phyloP scores from a whole-genome alignment of 768 basidiomycete species.

The Amanita rubescens region DNA sequence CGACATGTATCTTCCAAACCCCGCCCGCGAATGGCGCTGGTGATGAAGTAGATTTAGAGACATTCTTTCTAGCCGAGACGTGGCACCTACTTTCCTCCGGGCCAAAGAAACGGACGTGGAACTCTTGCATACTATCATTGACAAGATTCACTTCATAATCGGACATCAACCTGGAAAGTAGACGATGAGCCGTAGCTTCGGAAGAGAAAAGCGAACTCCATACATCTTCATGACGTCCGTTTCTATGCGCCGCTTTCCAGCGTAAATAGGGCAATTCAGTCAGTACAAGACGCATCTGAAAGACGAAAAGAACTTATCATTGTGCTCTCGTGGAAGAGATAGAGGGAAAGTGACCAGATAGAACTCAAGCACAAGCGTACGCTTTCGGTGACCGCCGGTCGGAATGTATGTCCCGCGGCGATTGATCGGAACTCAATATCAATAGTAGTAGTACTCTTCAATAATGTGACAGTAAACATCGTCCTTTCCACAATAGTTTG shows the following conservation, averaged over 20 bases:
- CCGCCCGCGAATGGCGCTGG: conserved; percentile 95
- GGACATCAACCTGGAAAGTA: conserved; percentile 75
- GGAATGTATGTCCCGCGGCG: neutral
- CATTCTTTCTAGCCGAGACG: neutral
- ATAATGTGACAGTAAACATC: conserved; percentile 63
- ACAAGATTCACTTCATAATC: conserved; percentile 97
- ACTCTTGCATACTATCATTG: conserved; percentile 98
- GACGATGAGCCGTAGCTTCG: conserved; percentile 7
- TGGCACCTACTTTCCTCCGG: conserved; percentile 77
- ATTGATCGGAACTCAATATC: conserved; percentile 13
- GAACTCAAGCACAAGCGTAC: neutral
- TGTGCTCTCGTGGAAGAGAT: conserved; percentile 12
- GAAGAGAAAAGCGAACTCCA: conserved; percentile 21
- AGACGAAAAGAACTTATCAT: conserved; percentile 53
- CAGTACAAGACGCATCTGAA: conserved; percentile 8
- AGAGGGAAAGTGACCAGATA: conserved; percentile 9
- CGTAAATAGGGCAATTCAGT: conserved; percentile 19
- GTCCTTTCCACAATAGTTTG: conserved; percentile 50
- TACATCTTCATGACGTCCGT: conserved; percentile 99
- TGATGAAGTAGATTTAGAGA: conserved; percentile 2
- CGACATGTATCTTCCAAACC: conserved; percentile 99
- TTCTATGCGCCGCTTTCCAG: conserved; percentile 91
- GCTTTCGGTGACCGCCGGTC: conserved; percentile 10
- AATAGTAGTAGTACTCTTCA: conserved; percentile 61
- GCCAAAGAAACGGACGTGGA: conserved; percentile 93